These are phyloP conservation scores for Russula virescens DNA, from an alignment of 768 basidiomycete species.

Conservation along the genomic window DNA sequence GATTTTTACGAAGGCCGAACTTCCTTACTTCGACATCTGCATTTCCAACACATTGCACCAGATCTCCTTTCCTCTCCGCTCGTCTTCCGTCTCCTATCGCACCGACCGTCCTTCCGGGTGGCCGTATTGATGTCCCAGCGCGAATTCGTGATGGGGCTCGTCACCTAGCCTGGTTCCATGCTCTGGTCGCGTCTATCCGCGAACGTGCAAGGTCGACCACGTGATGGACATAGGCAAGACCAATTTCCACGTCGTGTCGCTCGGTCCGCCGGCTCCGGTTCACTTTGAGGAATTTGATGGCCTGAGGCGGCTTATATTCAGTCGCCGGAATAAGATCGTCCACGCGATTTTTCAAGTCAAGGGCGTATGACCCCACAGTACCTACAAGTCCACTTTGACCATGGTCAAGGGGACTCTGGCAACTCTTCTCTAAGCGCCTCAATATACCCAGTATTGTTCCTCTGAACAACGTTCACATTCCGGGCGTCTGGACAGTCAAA, in stretches of 20 bases:
- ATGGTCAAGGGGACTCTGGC: too few species aligned
- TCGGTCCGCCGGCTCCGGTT: constrained; percentile 93
- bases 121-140: constrained; percentile 99
- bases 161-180: constrained; percentile 74
- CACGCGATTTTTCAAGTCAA: constrained; percentile 90
- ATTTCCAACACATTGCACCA: constrained; percentile 99
- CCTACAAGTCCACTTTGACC: too few species aligned
- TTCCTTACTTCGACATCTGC: constrained; percentile 99
- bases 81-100: constrained; percentile 93
- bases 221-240: constrained; percentile 96
- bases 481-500: too few species aligned
- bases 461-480: too few species aligned
- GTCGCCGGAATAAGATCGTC: constrained; percentile 82
- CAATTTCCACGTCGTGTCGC: constrained; percentile 89
- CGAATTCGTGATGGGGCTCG: constrained; percentile 91
- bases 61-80: constrained; percentile 97
- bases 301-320: constrained; percentile 84
- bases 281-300: constrained; percentile 98
- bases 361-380: constrained; percentile 64
- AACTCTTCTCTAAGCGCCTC: constrained; percentile 53
- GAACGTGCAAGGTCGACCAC: constrained; percentile 92
- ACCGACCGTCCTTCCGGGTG: constrained; percentile 88
- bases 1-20: constrained; percentile 97
- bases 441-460: too few species aligned
- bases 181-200: constrained; percentile 96